A percentile compares a stretch with the other conserved stretches of the same genome.
phyloP scores from a whole-genome alignment of 75 land plant species.

The Sequoiadendron giganteum region DNA sequence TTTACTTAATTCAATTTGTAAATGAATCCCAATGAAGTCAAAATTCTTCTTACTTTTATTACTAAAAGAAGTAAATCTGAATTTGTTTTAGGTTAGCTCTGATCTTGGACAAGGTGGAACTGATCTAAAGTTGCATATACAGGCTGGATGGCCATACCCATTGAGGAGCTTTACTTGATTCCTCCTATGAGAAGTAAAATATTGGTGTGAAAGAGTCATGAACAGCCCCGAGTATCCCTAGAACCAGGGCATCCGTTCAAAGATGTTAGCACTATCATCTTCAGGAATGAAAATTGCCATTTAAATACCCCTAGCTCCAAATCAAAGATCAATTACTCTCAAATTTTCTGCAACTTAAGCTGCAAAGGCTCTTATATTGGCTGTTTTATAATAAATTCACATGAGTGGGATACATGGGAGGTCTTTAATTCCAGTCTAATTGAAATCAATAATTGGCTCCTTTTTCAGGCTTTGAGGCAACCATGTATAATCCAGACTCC shows the following conservation, averaged over 20 bases:
- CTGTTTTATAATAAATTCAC: background rate
- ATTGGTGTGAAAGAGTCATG: background rate
- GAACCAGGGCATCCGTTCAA: background rate
- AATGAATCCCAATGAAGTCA: too few relatives aligned
- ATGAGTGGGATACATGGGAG: background rate
- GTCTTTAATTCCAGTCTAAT: background rate
- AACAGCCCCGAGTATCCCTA: background rate
- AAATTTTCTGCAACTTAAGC: background rate
- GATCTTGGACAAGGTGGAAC: too few relatives aligned
- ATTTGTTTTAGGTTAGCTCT: too few relatives aligned
- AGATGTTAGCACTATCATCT: background rate
- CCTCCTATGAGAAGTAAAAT: background rate
- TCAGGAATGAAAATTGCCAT: background rate
- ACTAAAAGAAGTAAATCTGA: too few relatives aligned
- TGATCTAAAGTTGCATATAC: too few relatives aligned
- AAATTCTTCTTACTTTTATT: too few relatives aligned
- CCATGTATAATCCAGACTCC: background rate
- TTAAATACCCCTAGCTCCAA: background rate
- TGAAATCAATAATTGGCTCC: background rate
- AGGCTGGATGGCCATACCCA: too few relatives aligned
- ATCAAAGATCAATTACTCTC: background rate
- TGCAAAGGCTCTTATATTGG: background rate
- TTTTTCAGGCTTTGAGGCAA: background rate
- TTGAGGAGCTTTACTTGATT: too few relatives aligned
- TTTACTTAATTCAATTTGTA: too few relatives aligned